Base-by-base conservation (phyloP, 306 rosid genomes). In the Castanopsis chinensis region DNA sequence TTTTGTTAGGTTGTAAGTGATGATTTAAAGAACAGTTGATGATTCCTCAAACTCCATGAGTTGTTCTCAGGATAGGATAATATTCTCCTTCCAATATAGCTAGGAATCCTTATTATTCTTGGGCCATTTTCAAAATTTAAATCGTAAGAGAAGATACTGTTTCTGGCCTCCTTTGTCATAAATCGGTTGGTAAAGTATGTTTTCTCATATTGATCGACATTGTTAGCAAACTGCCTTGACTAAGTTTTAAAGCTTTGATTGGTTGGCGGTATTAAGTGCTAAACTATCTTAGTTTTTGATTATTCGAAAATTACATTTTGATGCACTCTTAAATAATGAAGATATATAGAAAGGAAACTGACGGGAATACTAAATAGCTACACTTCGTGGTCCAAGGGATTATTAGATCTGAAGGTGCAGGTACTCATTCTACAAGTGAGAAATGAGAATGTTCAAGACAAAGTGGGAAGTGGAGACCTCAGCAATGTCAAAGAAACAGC, bases 371-470 rank as follows among this genome's bases (percentile, higher is more conserved):
- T 58, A 92, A 98, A 71, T 76, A 92, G 77, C 98, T 95, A 70
- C 99, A 92, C 87, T 95, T 95, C 84, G 99, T 95, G 79, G 99
- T 95, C 79, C 98, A 95, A 86, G 99, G 92, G 93, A 95, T 95
- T 71, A 92, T 92, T 74, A 90, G 95, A 84, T 84, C 98, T 1
- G 98, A 95, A 91, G 97, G 90, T 81, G 84, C 82, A 15, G 86
- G 80, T 61, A 88, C 86, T 69, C 96, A 87, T 69, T 78, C 91
- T 51, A 81, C 84, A 57, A 32, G 33, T 32, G 33, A 32, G 33
- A 32, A 88, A 84, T 21, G 92, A 73, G 63, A 84, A 67, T 80
- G 85, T 49, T 72, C 90, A 78, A 79, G 74, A 77, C 77, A 83
- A 81, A 72, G 64, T 83, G 98, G 73, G 82, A 92, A 76, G 99